Evolutionary conservation across 2,329 filamentous ascomycete species (phyloP).

Genomic region (Clarireedia hainanense): DNA sequence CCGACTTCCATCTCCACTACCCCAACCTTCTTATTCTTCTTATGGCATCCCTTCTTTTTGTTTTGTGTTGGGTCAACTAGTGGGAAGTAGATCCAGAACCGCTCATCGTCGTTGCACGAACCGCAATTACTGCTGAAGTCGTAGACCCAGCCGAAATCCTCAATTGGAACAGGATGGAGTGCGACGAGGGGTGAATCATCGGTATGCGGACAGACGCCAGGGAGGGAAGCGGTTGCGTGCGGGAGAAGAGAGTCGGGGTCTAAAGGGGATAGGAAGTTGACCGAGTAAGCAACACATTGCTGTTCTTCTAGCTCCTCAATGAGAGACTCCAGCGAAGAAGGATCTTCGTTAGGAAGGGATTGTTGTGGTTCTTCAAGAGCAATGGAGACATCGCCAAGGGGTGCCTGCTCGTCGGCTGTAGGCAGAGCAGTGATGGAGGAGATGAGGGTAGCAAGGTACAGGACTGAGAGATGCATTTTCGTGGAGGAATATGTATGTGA

Average conservation of each 20-base stretch:
- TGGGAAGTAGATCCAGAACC: slow-evolving; percentile 1
- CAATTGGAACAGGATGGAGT: neutral
- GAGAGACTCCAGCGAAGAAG: neutral
- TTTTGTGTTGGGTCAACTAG: neutral
- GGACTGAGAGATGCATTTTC: neutral
- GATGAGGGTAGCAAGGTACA: neutral
- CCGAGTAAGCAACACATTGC: neutral
- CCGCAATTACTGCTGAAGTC: neutral
- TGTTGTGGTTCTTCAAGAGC: neutral
- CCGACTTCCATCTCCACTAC: neutral
- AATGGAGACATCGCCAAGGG: neutral
- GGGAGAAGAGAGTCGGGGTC: neutral
- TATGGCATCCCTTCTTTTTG: neutral
- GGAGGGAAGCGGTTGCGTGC: neutral
- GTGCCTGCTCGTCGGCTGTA: neutral
- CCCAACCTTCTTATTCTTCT: neutral
- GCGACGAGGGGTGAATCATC: neutral
- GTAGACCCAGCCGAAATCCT: neutral
- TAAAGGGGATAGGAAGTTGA: neutral
- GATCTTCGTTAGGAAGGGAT: neutral
- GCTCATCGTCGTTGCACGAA: neutral
- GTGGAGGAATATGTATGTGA: neutral
- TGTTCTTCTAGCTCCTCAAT: neutral
- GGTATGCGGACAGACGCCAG: neutral
- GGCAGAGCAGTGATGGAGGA: neutral